phyloP scores from a whole-genome alignment of 1,284 basidiomycete species.

The Ceratobasidium sp. region DNA sequence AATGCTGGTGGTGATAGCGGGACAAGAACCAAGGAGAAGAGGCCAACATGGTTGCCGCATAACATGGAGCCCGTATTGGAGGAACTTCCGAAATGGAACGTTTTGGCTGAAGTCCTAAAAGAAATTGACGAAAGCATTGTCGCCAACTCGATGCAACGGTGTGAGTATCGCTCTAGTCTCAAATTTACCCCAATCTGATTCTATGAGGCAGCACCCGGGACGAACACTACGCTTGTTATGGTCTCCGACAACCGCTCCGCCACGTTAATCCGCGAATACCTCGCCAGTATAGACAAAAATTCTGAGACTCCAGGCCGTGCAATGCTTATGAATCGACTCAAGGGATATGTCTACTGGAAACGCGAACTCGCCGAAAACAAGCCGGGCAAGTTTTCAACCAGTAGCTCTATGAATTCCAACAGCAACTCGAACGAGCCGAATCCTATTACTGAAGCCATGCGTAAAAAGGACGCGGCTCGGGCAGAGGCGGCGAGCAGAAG shows the following conservation, averaged over 20 bases:
- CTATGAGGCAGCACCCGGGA: constrained; percentile 62
- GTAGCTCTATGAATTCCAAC: neutral
- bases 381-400: neutral
- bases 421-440: constrained; percentile 43
- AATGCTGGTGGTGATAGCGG: constrained; percentile 3
- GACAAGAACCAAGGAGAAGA: constrained; percentile 15
- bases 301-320: constrained; percentile 66
- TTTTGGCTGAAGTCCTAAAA: constrained; percentile 83
- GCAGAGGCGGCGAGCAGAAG: constrained; percentile 62
- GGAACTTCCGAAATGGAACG: constrained; percentile 93
- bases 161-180: constrained; percentile 40
- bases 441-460: constrained; percentile 68
- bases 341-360: constrained; percentile 84
- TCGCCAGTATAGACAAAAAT: constrained; percentile 67
- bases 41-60: constrained; percentile 68
- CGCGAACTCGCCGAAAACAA: constrained; percentile 57
- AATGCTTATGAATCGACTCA: constrained; percentile 81
- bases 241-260: constrained; percentile 82
- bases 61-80: constrained; percentile 88
- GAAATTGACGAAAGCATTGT: constrained; percentile 93
- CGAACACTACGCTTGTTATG: constrained; percentile 87
- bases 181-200: constrained; percentile 21
- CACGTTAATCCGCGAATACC: constrained; percentile 76
- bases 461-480: constrained; percentile 72
- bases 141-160: constrained; percentile 48